Evolutionary conservation across 495 filamentous ascomycete genomes (phyloP).

Genomic region (Acidiella bohemica): DNA sequence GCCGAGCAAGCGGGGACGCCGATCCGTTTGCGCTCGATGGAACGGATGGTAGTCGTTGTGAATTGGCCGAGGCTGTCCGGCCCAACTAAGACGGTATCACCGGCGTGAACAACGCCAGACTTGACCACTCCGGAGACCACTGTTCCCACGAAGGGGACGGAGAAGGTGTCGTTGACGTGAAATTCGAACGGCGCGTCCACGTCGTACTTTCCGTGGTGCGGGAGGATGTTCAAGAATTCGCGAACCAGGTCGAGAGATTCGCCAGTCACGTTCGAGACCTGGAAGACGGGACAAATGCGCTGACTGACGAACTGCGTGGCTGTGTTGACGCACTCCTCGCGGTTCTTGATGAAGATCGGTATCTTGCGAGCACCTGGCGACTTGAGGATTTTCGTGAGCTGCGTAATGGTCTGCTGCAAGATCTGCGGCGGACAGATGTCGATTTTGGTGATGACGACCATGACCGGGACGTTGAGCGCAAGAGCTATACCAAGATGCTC

Average conservation of each 20-base stretch:
- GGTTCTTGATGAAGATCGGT: conserved; percentile 89
- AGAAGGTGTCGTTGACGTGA: conserved; percentile 94
- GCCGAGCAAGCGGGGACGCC: conserved; percentile 78
- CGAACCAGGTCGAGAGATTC: conserved; percentile 68
- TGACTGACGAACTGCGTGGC: conserved; percentile 93
- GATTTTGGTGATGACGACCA: conserved; percentile 98
- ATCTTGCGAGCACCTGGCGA: conserved; percentile 89
- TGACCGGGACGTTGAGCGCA: conserved; percentile 89
- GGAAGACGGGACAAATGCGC: conserved; percentile 93
- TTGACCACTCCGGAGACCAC: conserved; percentile 93
- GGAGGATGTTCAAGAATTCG: conserved; percentile 88
- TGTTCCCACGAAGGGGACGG: conserved; percentile 94
- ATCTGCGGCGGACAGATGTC: conserved; percentile 97
- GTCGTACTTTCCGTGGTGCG: conserved; percentile 89
- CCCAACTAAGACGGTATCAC: conserved; percentile 78
- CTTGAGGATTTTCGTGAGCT: conserved; percentile 83
- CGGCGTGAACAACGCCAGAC: conserved; percentile 71
- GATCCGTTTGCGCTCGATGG: conserved; percentile 92
- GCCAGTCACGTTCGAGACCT: conserved; percentile 95
- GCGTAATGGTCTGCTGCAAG: conserved; percentile 82
- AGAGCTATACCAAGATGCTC: conserved; percentile 94
- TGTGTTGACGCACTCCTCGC: conserved; percentile 84
- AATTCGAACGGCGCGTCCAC: conserved; percentile 83
- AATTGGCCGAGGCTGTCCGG: conserved; percentile 90
- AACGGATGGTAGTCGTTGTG: conserved; percentile 73